Percentiles rank a stretch among this genome's conserved stretches.
These are phyloP conservation scores for Cryptosporidium viatorum DNA, from an alignment of 169 alveolate genomes.

Conservation along the genomic window DNA sequence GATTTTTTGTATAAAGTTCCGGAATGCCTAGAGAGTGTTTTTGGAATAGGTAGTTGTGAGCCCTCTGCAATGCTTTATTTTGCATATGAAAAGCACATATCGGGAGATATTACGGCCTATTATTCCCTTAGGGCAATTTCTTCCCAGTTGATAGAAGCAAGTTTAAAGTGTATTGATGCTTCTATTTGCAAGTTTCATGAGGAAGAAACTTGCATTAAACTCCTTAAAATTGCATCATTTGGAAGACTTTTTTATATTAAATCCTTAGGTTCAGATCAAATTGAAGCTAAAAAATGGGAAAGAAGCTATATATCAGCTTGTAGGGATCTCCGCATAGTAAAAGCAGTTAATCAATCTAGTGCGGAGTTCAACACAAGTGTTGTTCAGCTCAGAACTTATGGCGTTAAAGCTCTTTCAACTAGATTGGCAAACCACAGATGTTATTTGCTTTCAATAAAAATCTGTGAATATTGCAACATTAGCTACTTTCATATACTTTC, in stretches of 20 bases:
- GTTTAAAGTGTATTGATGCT: constrained; percentile 83
- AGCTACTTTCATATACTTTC: constrained; percentile 77
- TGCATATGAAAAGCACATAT: constrained; percentile 81
- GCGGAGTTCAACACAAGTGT: constrained; percentile 66
- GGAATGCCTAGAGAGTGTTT: constrained; percentile 78
- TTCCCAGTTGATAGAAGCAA: constrained; percentile 81
- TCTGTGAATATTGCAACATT: constrained; percentile 83
- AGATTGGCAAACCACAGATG: constrained; percentile 69
- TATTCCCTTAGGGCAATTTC: constrained; percentile 84
- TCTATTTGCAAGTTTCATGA: constrained; percentile 80
- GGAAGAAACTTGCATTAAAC: constrained; percentile 69
- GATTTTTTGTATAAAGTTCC: constrained; percentile 82
- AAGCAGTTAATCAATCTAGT: constrained; percentile 40
- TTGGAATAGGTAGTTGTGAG: constrained; percentile 82
- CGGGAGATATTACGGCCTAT: constrained; percentile 83
- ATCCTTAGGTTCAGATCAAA: not conserved
- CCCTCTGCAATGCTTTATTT: constrained; percentile 85
- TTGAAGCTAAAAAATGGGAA: constrained; percentile 44
- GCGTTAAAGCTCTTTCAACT: constrained; percentile 28
- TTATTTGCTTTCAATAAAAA: constrained; percentile 81
- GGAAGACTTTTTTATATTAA: constrained; percentile 42
- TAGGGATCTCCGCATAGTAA: constrained; percentile 64
- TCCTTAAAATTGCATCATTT: constrained; percentile 57
- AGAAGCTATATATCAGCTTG: constrained; percentile 48
- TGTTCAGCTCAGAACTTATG: constrained; percentile 38